Evolutionary conservation across 1,284 basidiomycete genomes (phyloP).

Genomic region (Sporisorium graminicola): DNA sequence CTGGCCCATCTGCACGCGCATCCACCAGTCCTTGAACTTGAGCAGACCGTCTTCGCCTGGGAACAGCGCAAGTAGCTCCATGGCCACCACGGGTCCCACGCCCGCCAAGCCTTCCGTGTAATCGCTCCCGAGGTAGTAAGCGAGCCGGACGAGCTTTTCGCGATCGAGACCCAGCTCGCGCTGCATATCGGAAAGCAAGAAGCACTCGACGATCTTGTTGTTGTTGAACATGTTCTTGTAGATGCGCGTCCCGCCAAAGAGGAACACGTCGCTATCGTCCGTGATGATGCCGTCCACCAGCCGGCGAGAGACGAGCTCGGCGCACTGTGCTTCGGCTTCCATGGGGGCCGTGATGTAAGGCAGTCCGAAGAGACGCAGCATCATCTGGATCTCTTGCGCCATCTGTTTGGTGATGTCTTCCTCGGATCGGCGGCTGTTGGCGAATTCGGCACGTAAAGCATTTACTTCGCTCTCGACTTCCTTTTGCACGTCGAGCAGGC

Average conservation of each 20-base stretch:
- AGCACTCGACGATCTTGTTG: constrained; percentile 97
- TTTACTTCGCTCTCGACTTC: constrained; percentile 95
- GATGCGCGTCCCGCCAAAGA: constrained; percentile 92
- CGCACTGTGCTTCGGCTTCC: constrained; percentile 99
- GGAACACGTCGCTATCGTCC: constrained; percentile 98
- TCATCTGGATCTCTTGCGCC: constrained; percentile 89
- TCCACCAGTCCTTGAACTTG: constrained; percentile 95
- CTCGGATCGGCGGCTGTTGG: constrained; percentile 89
- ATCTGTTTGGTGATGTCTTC: constrained; percentile 96
- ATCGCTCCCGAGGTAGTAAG: constrained; percentile 94
- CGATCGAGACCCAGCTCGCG: constrained; percentile 90
- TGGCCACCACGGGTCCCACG: constrained; percentile 93
- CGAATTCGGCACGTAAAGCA: constrained; percentile 83
- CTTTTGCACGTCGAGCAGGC: constrained; percentile 75
- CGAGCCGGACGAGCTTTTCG: constrained; percentile 86
- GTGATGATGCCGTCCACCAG: constrained; percentile 98
- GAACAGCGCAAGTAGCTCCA: constrained; percentile 75
- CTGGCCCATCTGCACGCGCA: constrained; percentile 88
- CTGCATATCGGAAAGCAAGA: constrained; percentile 84
- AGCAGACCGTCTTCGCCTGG: constrained; percentile 78
- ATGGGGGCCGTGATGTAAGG: constrained; percentile 98
- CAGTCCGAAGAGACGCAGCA: constrained; percentile 91
- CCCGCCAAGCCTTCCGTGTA: constrained; percentile 96
- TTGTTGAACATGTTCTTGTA: constrained; percentile 99
- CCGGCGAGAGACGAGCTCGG: constrained; percentile 84